These are phyloP conservation scores for Zymoseptoria brevis DNA, from an alignment of 2,329 filamentous ascomycete species.

Conservation along the genomic window DNA sequence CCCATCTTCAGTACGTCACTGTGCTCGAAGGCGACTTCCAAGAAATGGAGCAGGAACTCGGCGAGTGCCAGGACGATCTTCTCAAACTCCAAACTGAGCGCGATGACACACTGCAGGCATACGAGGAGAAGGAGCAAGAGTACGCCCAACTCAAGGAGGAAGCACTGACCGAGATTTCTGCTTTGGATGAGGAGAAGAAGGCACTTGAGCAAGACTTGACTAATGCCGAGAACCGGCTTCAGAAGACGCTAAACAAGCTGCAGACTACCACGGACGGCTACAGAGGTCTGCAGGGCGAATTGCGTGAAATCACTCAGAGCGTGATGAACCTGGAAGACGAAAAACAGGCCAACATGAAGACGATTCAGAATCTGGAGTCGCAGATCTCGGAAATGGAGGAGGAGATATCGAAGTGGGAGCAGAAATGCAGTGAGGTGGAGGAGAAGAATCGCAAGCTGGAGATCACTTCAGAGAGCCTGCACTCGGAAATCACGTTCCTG, in stretches of 20 bases:
- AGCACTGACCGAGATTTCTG: conserved; percentile 52
- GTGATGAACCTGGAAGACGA: conserved; percentile 85
- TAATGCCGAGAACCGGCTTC: conserved; percentile 42
- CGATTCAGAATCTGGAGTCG: conserved; percentile 73
- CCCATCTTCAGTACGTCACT: conserved; percentile 72
- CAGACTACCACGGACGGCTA: conserved; percentile 78
- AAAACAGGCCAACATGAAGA: conserved; percentile 66
- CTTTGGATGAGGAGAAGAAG: conserved; percentile 39
- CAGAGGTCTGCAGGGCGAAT: conserved; percentile 82
- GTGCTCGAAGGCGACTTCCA: conserved; percentile 58
- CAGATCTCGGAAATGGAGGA: conserved; percentile 77
- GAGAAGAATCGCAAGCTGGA: conserved; percentile 80
- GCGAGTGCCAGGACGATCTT: conserved; percentile 70
- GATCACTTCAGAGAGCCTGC: conserved; percentile 86
- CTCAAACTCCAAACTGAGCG: conserved; percentile 73
- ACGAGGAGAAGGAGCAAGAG: conserved; percentile 54
- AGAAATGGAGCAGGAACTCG: conserved; percentile 71
- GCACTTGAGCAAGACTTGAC: conserved; percentile 21
- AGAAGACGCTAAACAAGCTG: conserved; percentile 60
- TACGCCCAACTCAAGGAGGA: conserved; percentile 48
- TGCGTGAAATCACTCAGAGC: conserved; percentile 83
- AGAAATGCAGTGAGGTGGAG: conserved; percentile 74
- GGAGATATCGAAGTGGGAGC: conserved; percentile 79
- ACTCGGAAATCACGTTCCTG: conserved; percentile 88
- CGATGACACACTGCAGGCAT: conserved; percentile 71